These are phyloP conservation scores for Oryza rufipogon DNA, from an alignment of 176 grass and related monocot genomes.

Conservation along the genomic window DNA sequence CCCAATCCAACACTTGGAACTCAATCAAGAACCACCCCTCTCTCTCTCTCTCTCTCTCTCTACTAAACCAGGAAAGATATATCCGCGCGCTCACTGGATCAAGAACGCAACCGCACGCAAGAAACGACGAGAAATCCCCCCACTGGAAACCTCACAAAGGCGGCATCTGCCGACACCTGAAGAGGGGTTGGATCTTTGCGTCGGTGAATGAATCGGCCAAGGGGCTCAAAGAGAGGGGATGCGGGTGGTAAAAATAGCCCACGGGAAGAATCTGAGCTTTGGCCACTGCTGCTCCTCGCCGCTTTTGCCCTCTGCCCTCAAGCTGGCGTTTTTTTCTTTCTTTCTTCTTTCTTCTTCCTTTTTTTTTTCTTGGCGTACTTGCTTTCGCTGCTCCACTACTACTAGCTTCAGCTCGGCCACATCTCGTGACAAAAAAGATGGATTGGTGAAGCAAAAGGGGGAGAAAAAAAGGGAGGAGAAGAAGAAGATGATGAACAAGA, in stretches of 20 bases:
- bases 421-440: conserved; percentile 63
- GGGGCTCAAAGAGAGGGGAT: background rate
- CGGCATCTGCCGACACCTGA: conserved; percentile 43
- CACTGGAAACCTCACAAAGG: conserved; percentile 35
- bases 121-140: conserved; percentile 44
- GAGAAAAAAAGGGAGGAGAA: background rate
- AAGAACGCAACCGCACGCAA: conserved; percentile 12
- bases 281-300: background rate
- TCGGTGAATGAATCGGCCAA: conserved; percentile 36
- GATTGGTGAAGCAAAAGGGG: conserved; percentile 22
- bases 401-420: conserved; percentile 32
- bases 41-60: background rate
- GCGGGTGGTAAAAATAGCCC: conserved; percentile 49
- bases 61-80: background rate
- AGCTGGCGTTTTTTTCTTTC: conserved; percentile 22
- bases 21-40: background rate
- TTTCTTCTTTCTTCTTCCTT: background rate
- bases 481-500: conserved; percentile 39
- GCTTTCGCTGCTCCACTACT: conserved; percentile 25
- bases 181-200: conserved; percentile 45
- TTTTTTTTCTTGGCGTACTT: conserved; percentile 13
- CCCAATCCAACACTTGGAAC: background rate
- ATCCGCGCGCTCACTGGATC: conserved; percentile 27
- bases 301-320: conserved; percentile 1
- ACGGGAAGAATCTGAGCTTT: conserved; percentile 60